Evolutionary conservation across 108 stramenopile genomes (phyloP).

Genomic region (Chaetoceros tenuissimus): DNA sequence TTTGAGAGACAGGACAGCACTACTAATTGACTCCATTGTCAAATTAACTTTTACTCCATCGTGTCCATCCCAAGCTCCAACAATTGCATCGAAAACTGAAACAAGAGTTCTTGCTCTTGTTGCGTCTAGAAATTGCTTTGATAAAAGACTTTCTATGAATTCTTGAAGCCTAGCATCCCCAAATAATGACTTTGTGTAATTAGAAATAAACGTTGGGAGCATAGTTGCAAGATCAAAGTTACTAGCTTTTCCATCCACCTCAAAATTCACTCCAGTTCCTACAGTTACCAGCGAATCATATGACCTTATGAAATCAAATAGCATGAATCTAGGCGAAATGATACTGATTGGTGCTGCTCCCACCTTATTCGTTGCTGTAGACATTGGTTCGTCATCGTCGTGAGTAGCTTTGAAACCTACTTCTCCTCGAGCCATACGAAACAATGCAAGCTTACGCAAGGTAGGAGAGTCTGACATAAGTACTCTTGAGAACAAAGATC

Average conservation of each 20-base stretch:
- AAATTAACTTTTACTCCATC: background rate
- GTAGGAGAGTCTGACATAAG: conserved; percentile 55
- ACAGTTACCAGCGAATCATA: conserved; percentile 61
- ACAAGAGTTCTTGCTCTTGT: background rate
- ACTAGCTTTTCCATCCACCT: conserved; percentile 26
- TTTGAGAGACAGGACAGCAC: background rate
- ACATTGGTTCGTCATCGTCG: conserved; percentile 1
- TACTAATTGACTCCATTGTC: background rate
- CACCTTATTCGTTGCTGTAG: conserved; percentile 7
- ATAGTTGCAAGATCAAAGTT: conserved; percentile 20
- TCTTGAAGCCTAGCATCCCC: background rate
- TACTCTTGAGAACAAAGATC: conserved; percentile 43
- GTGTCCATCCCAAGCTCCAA: background rate
- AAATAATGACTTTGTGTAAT: conserved; percentile 12
- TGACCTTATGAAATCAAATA: conserved; percentile 50
- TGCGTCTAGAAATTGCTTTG: background rate
- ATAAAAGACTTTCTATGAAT: background rate
- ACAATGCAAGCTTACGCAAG: conserved; percentile 64
- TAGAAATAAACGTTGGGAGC: conserved; percentile 24
- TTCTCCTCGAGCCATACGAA: conserved; percentile 49
- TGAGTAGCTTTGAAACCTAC: conserved; percentile 24
- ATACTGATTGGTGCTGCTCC: conserved; percentile 21
- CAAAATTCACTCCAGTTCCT: conserved; percentile 53
- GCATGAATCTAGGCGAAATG: conserved; percentile 39
- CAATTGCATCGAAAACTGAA: background rate